Evolutionary conservation across 2,329 filamentous ascomycete species (phyloP), one percentile per base, ranked within the genome.

Genomic region (Westerdykella sp.): DNA sequence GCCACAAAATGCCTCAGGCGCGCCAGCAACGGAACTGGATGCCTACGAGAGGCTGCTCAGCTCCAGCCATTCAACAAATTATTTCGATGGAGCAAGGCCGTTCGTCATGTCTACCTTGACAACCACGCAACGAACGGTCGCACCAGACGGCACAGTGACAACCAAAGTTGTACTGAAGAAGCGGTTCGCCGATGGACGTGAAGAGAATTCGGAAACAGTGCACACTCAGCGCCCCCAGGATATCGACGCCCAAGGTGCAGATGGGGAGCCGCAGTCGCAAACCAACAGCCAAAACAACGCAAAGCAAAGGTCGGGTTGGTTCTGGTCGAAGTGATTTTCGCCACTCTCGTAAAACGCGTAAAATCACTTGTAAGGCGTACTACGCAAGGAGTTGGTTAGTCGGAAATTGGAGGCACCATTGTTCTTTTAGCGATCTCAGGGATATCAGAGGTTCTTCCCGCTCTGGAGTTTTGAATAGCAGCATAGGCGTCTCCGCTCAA

Each of bases 181-280:
- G 54, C 70, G 75, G 2, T 83, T 80, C 53, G 68, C 75, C 1
- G 78, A 83, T 63, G 80, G 80, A 0, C 69, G 72, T 3, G 79
- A 82, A 54, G 78, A 82, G 57, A 77, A 64, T 28, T 72, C 75
- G 7, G 76, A 80, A 51, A 77, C 74, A 6, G 64, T 75, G 3
- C 74, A 80, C 30, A 73, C 69, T 0, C 54, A 62, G 34, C 56
- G 53, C 9, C 58, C 57, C 12, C 55, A 65, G 13, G 52, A 57
- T 11, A 18, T 28, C 18, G 39, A 38, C 6, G n/a, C 22, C n/a
- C 36, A 35, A 10, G 37, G 25, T 28, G 3, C 25, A 12, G 25
- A 28, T 28, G 25, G 25, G 9, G 25, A 28, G 25, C 25, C 25
- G 25, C 25, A 28, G 9, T 14, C 22, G 5, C 36, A 38, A 22